Conservation (phyloP, 2,329 filamentous ascomycete species). For the Fusarium tricinctum region DNA sequence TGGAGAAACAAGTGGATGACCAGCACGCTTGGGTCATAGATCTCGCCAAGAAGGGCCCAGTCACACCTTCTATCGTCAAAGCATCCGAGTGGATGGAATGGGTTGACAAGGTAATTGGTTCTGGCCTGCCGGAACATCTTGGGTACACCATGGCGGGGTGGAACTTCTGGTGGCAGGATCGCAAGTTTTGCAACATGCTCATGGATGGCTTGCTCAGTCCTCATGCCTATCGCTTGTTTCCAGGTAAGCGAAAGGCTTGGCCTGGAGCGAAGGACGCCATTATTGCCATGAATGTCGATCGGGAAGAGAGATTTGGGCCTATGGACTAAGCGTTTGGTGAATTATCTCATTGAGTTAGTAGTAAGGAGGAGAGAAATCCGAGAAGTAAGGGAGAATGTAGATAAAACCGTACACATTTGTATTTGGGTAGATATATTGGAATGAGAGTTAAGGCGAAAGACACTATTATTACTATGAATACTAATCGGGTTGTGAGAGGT, state of each 20-base stretch:
- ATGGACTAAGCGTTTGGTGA: not conserved
- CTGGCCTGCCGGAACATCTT: conserved; percentile 8
- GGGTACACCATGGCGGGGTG: conserved; percentile 10
- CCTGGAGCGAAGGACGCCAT: conserved; percentile 11
- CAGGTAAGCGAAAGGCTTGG: conserved; percentile 16
- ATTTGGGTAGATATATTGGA: not conserved
- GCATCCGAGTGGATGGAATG: conserved; percentile 18
- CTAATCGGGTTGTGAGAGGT: no score
- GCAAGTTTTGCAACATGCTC: conserved; percentile 16
- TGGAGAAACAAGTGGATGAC: conserved; percentile 15
- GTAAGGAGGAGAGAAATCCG: not conserved
- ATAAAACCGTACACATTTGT: no score
- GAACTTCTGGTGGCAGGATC: conserved; percentile 14
- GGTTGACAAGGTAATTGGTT: conserved; percentile 10
- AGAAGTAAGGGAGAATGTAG: not conserved
- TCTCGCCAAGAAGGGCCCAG: conserved; percentile 9
- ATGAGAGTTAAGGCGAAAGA: no score
- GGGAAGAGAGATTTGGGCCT: conserved; percentile 14
- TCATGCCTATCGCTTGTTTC: conserved; percentile 13
- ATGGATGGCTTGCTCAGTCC: conserved; percentile 17
- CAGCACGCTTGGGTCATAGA: conserved; percentile 9
- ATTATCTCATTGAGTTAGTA: not conserved
- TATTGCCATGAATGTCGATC: conserved; percentile 16
- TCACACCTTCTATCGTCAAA: conserved; percentile 17
- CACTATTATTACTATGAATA: no score